A percentile compares a stretch with the other conserved stretches of the same genome.
Conservation (phyloP, 2,329 filamentous ascomycete genomes). For the Plenodomus lindquistii region DNA sequence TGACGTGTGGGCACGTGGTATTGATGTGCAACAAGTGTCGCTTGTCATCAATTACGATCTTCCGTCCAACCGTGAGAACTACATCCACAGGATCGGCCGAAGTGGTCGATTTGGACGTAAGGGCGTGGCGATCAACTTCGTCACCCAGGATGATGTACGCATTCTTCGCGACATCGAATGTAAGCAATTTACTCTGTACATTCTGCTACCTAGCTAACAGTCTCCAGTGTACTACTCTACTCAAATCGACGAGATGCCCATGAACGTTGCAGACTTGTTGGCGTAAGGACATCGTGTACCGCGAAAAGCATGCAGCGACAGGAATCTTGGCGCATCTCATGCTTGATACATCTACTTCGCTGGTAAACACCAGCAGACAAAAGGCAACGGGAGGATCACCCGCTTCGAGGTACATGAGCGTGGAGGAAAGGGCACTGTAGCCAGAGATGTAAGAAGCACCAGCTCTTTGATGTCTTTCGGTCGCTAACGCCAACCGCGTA, state of each 20-base stretch:
- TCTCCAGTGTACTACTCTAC: conserved; percentile 86
- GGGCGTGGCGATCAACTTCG: conserved; percentile 99
- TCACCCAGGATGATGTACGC: conserved; percentile 95
- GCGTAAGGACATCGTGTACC: conserved; percentile 12
- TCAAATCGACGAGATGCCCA: conserved; percentile 98
- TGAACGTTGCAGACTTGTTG: conserved; percentile 67
- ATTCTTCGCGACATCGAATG: conserved; percentile 96
- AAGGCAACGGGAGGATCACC: conserved; percentile 10
- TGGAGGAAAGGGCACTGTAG: conserved; percentile 43
- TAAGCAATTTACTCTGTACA: conserved; percentile 50
- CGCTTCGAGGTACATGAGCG: conserved; percentile 28
- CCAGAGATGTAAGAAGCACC: conserved; percentile 15
- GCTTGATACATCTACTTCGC: neutral
- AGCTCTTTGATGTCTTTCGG: no score
- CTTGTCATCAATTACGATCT: conserved; percentile 99
- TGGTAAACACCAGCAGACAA: neutral
- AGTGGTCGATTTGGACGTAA: conserved; percentile 95
- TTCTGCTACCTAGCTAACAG: conserved; percentile 38
- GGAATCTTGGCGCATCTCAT: neutral
- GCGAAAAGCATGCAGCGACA: neutral
- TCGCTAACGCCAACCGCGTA: no score
- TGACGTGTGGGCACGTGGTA: conserved; percentile 96
- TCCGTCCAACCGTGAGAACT: conserved; percentile 98
- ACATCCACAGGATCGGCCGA: conserved; percentile 97
- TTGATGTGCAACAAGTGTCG: conserved; percentile 97